Evolutionary conservation across 331 rosid genomes (phyloP).

Genomic region (Acacia concinna): DNA sequence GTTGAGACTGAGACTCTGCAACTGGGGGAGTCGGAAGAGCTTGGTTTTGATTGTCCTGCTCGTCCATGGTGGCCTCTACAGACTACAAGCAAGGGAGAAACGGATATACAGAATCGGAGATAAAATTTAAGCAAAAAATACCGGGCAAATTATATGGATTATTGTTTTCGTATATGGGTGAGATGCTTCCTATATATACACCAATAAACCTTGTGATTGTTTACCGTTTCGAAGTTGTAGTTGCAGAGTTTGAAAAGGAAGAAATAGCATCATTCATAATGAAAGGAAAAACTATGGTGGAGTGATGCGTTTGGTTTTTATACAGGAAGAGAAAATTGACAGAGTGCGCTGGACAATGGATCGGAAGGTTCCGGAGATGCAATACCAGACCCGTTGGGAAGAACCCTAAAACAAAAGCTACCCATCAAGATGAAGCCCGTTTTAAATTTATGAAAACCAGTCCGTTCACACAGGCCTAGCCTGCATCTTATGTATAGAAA

Average conservation of each 20-base stretch:
- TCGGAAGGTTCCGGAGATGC: constrained; percentile 50
- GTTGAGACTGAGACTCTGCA: constrained; percentile 33
- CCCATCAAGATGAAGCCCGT: neutral
- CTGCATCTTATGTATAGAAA: neutral
- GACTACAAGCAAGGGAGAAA: neutral
- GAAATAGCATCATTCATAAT: neutral
- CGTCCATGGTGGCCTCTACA: constrained; percentile 57
- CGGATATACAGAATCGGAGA: neutral
- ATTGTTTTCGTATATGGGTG: neutral
- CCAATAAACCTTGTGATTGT: neutral
- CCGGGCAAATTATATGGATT: neutral
- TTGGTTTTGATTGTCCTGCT: constrained; percentile 50
- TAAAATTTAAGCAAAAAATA: neutral
- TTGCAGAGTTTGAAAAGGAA: constrained; percentile 24
- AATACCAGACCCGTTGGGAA: constrained; percentile 45
- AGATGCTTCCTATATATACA: constrained; percentile 5
- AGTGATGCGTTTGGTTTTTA: constrained; percentile 24
- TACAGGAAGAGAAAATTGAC: neutral
- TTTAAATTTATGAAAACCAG: neutral
- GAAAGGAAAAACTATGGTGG: neutral
- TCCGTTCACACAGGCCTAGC: neutral
- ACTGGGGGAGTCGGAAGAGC: constrained; percentile 35
- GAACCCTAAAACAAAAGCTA: constrained; percentile 43
- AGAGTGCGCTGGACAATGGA: constrained; percentile 29
- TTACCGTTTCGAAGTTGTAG: neutral